Base-by-base conservation (phyloP, 2,329 filamentous ascomycete species). In the Sarocladium brachiariae region DNA sequence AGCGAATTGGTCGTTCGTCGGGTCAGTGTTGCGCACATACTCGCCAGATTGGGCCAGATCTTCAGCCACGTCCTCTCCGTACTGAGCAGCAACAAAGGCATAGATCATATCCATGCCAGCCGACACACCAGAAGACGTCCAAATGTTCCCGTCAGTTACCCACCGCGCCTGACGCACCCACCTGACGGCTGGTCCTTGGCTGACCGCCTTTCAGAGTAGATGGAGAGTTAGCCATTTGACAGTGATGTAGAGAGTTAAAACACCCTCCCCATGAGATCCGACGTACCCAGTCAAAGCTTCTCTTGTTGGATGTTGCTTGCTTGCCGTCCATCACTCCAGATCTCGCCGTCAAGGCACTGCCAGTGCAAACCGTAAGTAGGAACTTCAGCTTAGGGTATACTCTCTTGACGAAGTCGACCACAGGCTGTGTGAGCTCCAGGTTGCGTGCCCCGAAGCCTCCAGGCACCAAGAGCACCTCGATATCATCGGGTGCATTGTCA, bases 301-400 rank as follows among this genome's bases (percentile, higher is more conserved):
- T 56, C 61, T 85, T 86, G 59, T 85, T 86, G 0, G 77, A 78
- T 1, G 83, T 86, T 1, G 81, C 83, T 14, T 65, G 65, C 35
- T 66, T 71, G 0, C 77, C 76, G 51, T 84, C 71, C 13, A 86
- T 61, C 0, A 84, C 58, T 0, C 81, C 81, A 0, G 80, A 68
- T 19, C 69, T 64, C 0, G 81, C 81, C 0, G 76, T 67, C 5
- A 83, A 60, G 2, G 72, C 71, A 2, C 75, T 68, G 0, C 83
- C 83, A 0, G 80, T 86, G 58, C 83, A 86, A 0, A 86, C 73
- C 0, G 78, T 82, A n/a, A 86, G 64, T 5, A 83, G 57, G 53
- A 76, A 78, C 45, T 68, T 61, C 6, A 81, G 55, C 7, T 65
- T 64, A 0, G 72, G 68, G 53, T 70, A 76, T 13, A 6, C n/a